Base-by-base conservation (phyloP, 2,329 filamentous ascomycete genomes). In the Lecanosticta acicola region DNA sequence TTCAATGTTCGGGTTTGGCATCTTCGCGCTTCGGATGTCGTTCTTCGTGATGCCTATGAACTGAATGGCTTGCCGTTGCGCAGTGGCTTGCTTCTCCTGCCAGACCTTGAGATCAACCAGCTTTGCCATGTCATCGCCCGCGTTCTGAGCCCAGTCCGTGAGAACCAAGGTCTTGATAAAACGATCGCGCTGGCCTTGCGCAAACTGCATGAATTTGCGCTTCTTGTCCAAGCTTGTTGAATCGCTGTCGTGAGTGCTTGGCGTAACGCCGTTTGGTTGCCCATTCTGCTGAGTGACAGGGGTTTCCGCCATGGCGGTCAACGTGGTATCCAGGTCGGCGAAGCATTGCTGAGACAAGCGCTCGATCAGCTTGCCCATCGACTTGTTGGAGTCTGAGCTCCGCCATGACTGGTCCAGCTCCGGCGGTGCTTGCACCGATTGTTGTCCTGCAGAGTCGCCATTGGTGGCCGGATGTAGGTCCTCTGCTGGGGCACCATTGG, bases 111-210 rank as follows among this genome's bases (percentile, higher is more conserved):
- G 71, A 61, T 97, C 90, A 55, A 97, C 94, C 50, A 97, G 76
- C 66, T 85, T 88, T 70, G 84, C 85, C 57, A 97, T 86, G 57
- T 85, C 81, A 32, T 81, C 76, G 33, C 47, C 56, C 26, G 84
- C 81, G 64, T 86, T 84, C 60, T 85, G 79, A 63, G 85, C 87
- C 93, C 93, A 98, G 68, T 93, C 85, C 1, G 85, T 82, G 38
- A 98, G 83, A 17, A 98, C 88, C 16, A 96, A 75, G 5, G 90
- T 79, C 70, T 98, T 97, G 65, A 94, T 87, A 74, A 94, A 97
- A 70, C 87, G 88, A 21, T 84, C 81, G 61, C 95, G 84, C 60
- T 85, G 80, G 17, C 81, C 78, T 63, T 91, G 84, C 7, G 85
- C 81, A 69, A 93, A 94, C 35, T 85, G 80, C 48, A 95, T 68